These are phyloP conservation scores for Leptoxyphium fumago DNA, from an alignment of 2,329 filamentous ascomycete genomes.

Conservation along the genomic window DNA sequence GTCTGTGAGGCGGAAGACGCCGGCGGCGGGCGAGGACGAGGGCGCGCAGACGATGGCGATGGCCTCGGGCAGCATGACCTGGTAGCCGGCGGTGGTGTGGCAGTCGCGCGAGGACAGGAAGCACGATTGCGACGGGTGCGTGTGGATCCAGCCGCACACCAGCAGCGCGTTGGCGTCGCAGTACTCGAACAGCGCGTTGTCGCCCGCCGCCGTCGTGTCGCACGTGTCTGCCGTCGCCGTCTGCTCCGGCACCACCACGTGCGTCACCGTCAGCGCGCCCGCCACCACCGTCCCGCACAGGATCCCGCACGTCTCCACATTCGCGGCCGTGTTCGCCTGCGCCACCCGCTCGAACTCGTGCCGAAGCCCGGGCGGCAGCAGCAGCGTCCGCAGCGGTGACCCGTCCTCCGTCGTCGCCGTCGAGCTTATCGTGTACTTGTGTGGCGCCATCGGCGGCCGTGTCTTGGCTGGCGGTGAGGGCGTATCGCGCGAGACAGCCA, in stretches of 20 bases:
- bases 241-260: slow-evolving; percentile 82
- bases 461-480: slow-evolving; percentile 9
- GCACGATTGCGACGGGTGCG: slow-evolving; percentile 88
- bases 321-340: slow-evolving; percentile 57
- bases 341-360: slow-evolving; percentile 61
- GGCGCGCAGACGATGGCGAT: slow-evolving; percentile 95
- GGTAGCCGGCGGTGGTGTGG: slow-evolving; percentile 87
- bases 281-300: slow-evolving; percentile 81
- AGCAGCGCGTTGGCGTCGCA: slow-evolving; percentile 72
- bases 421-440: slow-evolving; percentile 64
- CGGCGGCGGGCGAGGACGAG: slow-evolving; percentile 61
- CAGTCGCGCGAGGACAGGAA: slow-evolving; percentile 93
- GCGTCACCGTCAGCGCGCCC: slow-evolving; percentile 83
- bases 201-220: slow-evolving; percentile 74
- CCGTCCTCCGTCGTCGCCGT: slow-evolving; percentile 84
- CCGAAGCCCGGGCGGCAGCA: slow-evolving; percentile 65
- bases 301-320: slow-evolving; percentile 90
- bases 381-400: slow-evolving; percentile 70
- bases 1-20: slow-evolving; percentile 84
- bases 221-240: slow-evolving; percentile 84
- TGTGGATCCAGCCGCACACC: slow-evolving; percentile 94
- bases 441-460: slow-evolving; percentile 27
- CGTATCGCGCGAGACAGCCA: slow-evolving; percentile 9
- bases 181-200: slow-evolving; percentile 63
- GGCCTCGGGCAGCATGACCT: slow-evolving; percentile 91